Evolutionary conservation across 2,329 filamentous ascomycete genomes (phyloP).

Genomic region (Penicillium sp.): DNA sequence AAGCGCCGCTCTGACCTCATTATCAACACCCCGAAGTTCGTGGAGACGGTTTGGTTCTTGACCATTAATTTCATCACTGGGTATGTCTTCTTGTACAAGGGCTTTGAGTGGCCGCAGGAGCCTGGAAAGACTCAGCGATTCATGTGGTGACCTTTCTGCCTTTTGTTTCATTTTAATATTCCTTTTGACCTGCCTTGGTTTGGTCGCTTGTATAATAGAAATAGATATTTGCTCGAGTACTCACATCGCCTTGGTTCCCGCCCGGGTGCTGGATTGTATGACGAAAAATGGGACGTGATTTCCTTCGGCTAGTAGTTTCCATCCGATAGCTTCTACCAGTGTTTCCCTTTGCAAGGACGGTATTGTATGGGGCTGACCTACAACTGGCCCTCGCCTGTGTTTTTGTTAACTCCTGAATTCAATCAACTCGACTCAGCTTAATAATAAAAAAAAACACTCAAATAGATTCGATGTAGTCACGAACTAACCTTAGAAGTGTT

Average conservation of each 20-base stretch:
- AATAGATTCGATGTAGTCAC: not conserved
- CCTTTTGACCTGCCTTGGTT: not conserved
- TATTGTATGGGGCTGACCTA: too few species aligned
- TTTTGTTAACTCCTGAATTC: too few species aligned
- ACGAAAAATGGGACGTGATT: too few species aligned
- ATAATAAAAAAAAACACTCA: too few species aligned
- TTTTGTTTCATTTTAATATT: not conserved
- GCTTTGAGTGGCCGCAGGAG: slow-evolving; percentile 60
- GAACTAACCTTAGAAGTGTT: not conserved
- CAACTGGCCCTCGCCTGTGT: too few species aligned
- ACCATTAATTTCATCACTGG: slow-evolving; percentile 53
- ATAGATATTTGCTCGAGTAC: not conserved
- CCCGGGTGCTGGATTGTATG: too few species aligned
- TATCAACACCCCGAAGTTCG: slow-evolving; percentile 32
- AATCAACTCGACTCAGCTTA: too few species aligned
- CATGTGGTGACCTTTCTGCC: slow-evolving; percentile 50
- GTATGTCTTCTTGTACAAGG: slow-evolving; percentile 57
- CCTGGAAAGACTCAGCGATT: slow-evolving; percentile 60
- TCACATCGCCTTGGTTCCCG: not conserved
- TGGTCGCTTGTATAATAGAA: not conserved
- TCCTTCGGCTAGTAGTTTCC: too few species aligned
- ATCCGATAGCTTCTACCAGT: too few species aligned
- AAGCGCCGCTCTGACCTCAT: slow-evolving; percentile 29
- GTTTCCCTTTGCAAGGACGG: too few species aligned
- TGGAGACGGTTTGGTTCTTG: slow-evolving; percentile 61